Base-by-base conservation (phyloP, 805 yeast genomes). In the Blastobotrys mokoenaii region DNA sequence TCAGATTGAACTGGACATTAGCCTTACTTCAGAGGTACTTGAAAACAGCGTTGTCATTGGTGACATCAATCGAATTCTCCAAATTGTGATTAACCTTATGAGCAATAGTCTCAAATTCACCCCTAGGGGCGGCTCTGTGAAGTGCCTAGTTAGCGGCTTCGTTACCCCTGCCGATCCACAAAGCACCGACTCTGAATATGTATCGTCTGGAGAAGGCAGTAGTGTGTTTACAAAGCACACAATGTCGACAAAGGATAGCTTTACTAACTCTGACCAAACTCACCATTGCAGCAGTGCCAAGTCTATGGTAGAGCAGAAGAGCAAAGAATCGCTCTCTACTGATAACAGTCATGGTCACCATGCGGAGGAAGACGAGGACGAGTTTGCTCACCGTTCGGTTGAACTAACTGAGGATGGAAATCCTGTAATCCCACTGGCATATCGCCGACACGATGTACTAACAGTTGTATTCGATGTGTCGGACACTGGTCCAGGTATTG, bases 401-500 rank as follows among this genome's bases (percentile, higher is more conserved):
- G 16, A 32, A n/a, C 12, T 17, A 3, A n/a, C 12, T 34, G 22
- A 14, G 12, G 38, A 34, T 34, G 22, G 12, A 9, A 16, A 34
- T 17, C 12, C 18, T 10, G 22, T n/a, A 4, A 16, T 10, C 7
- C 14, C 14, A 6, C 12, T 10, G 22, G 18, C 14, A 4, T 11
- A 12, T 12, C n/a, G 34, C n/a, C 34, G 38, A 25, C 14, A 25
- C 16, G 45, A 43, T 11, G 25, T 20, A 15, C 25, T 43, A 15
- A 14, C 34, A 10, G 40, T 43, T 15, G 16, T 34, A 55, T 73
- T 90, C 38, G 80, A 79, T 47, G 95, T 93, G 9, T 72, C 72
- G 27, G 98, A 90, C 60, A 84, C 93, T 0, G 97, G 98, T 5
- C 85, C 95, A 1, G 98, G 98, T 47, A 89, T 90, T 40, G 88